Evolutionary conservation across 2,329 filamentous ascomycete species (phyloP), one percentile per base, ranked within the genome.

Genomic region (Arthrinium phaeospermum): DNA sequence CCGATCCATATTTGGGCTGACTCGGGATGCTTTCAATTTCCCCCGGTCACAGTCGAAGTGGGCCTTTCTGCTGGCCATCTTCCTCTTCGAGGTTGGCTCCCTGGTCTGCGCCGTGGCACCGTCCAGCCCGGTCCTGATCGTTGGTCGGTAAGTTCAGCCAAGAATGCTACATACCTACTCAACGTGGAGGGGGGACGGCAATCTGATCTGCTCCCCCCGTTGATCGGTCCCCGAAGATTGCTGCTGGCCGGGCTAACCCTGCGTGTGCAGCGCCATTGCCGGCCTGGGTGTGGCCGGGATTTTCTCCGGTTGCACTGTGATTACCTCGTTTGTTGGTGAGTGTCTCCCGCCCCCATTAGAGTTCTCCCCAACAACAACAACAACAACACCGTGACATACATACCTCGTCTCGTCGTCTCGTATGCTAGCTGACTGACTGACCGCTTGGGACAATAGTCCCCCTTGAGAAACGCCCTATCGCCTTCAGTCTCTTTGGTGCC

Each of bases 371-470:
- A 12, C 27, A 37, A 2, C 27, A 30, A 30, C 27, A 4, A 83
- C 49, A 71, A 1, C 71, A 73, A 27, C 27, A 37, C 8, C 37
- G 10, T 41, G 37, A 10, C 37, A 37, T 64, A 47, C 3, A 47
- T n/a, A 1, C 19, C 46, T 19, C 30, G 70, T 71, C 2, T 87
- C 3, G 85, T 89, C 78, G 91, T 89, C 72, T 87, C 6, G 2
- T n/a, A 2, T 22, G 19, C 89, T 77, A 84, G 19, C 89, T 77
- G 84, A 84, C 77, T 34, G 53, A 12, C 53, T 4, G 14, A 19
- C 3, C 5, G 2, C 14, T 3, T 22, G 10, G 41, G 13, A 5
- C 3, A 46, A 46, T 71, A 13, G 70, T 76, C 16, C 76, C 75
- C 0, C 72, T 76, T 1, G 69, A 73, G 19, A 76, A 75, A 46